phyloP scores from a whole-genome alignment of 495 filamentous ascomycete species.

The Gamarada debralockiae region DNA sequence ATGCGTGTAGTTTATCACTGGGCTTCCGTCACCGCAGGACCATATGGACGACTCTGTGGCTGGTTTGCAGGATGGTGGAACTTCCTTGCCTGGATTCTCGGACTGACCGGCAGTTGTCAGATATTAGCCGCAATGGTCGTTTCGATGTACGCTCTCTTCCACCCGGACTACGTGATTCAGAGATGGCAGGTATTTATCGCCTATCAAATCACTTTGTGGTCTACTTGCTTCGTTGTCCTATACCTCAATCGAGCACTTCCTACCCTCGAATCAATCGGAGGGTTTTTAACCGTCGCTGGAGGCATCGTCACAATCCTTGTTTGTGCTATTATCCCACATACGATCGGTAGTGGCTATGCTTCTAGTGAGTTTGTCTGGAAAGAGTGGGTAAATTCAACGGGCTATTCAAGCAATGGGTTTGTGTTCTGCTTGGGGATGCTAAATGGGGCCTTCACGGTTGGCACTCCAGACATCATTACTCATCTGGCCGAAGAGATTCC shows the following conservation, averaged over 20 bases:
- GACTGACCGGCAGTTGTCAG: conserved; percentile 51
- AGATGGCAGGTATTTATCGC: conserved; percentile 75
- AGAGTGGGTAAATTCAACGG: conserved; percentile 17
- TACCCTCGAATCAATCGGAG: conserved; percentile 59
- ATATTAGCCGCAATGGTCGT: conserved; percentile 67
- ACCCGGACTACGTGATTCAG: conserved; percentile 56
- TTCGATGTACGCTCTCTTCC: conserved; percentile 68
- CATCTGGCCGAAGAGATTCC: conserved; percentile 36
- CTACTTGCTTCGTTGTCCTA: conserved; percentile 58
- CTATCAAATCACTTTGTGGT: conserved; percentile 67
- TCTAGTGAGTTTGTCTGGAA: conserved; percentile 56
- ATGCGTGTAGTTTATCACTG: conserved; percentile 93
- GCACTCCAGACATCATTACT: conserved; percentile 70
- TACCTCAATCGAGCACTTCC: conserved; percentile 70
- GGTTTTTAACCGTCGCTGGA: conserved; percentile 67
- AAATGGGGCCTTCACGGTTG: conserved; percentile 82
- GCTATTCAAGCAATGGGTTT: conserved; percentile 52
- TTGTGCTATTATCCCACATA: conserved; percentile 68
- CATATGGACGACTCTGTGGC: conserved; percentile 63
- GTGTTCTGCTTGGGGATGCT: conserved; percentile 79
- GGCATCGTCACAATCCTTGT: conserved; percentile 71
- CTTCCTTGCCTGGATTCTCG: conserved; percentile 62
- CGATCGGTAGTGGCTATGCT: conserved; percentile 44
- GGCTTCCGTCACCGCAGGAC: conserved; percentile 74
- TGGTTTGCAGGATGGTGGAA: conserved; percentile 83